These are phyloP conservation scores for Lathyrus oleraceus DNA, from an alignment of 306 rosid genomes.

Conservation along the genomic window DNA sequence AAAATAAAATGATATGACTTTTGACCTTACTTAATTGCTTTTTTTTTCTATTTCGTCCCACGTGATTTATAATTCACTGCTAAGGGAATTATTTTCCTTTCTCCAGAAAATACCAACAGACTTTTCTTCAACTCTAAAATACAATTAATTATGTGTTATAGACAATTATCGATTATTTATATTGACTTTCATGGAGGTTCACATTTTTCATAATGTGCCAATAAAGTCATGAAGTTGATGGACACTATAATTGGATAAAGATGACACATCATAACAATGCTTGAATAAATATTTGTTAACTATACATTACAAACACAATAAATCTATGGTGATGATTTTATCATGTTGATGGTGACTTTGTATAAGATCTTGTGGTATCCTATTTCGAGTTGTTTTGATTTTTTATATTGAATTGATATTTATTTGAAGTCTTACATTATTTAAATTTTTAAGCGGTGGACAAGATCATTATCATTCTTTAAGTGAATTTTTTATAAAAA, in stretches of 20 bases:
- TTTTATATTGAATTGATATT: too few relatives aligned
- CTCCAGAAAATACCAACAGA: conserved; percentile 20
- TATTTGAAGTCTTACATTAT: too few relatives aligned
- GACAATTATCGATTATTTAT: neutral
- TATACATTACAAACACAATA: neutral
- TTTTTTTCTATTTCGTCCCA: neutral
- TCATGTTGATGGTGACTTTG: too few relatives aligned
- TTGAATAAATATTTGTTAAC: conserved; percentile 1
- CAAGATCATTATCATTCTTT: too few relatives aligned
- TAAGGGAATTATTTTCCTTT: conserved; percentile 20
- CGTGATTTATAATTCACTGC: conserved; percentile 2
- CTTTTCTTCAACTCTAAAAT: conserved; percentile 35
- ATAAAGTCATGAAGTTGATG: conserved; percentile 21
- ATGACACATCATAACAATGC: too few relatives aligned
- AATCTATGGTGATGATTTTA: too few relatives aligned
- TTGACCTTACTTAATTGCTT: conserved; percentile 3
- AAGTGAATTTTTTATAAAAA: too few relatives aligned
- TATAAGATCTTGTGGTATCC: too few relatives aligned
- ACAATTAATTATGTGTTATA: neutral
- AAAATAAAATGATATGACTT: conserved; percentile 17
- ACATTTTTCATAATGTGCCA: conserved; percentile 7
- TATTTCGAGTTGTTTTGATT: too few relatives aligned
- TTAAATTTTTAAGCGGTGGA: too few relatives aligned
- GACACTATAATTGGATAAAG: too few relatives aligned
- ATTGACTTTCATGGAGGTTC: neutral